phyloP scores from a whole-genome alignment of 2,329 filamentous ascomycete species.

The Rhynchosporium agropyri region DNA sequence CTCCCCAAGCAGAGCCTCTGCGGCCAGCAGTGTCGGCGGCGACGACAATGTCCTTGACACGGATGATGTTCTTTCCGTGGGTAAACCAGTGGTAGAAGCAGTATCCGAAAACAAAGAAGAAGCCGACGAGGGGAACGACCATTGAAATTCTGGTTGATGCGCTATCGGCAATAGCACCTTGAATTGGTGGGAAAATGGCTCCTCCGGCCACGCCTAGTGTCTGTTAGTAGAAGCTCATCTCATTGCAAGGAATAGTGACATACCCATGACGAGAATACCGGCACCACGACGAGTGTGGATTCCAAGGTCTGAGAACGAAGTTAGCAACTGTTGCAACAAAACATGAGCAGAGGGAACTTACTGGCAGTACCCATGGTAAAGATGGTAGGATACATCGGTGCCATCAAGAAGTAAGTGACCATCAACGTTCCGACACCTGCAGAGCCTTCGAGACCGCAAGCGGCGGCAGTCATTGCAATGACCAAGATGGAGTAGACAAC shows the following conservation, averaged over 20 bases:
- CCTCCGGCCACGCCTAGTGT: conserved; percentile 66
- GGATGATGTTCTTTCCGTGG: conserved; percentile 40
- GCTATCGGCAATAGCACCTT: conserved; percentile 65
- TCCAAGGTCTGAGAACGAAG: conserved; percentile 55
- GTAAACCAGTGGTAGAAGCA: conserved; percentile 42
- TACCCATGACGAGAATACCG: conserved; percentile 64
- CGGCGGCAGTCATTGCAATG: conserved; percentile 47
- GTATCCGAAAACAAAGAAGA: conserved; percentile 45
- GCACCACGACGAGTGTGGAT: conserved; percentile 79
- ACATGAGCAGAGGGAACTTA: conserved; percentile 12
- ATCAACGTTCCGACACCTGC: conserved; percentile 64
- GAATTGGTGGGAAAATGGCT: conserved; percentile 71
- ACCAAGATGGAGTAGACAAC: conserved; percentile 57
- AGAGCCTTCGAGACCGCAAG: conserved; percentile 42
- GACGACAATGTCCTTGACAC: conserved; percentile 40
- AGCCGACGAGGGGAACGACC: conserved; percentile 49
- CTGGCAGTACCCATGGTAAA: conserved; percentile 75
- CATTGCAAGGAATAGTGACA: background rate
- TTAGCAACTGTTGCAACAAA: background rate
- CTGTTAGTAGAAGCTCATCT: background rate
- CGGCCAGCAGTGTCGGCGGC: conserved; percentile 29
- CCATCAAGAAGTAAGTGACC: conserved; percentile 76
- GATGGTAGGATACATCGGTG: conserved; percentile 83
- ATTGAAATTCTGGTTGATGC: conserved; percentile 48
- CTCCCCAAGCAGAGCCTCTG: conserved; percentile 25